Conservation (phyloP, 345 rosid genomes). For the Acer yangbiense region DNA sequence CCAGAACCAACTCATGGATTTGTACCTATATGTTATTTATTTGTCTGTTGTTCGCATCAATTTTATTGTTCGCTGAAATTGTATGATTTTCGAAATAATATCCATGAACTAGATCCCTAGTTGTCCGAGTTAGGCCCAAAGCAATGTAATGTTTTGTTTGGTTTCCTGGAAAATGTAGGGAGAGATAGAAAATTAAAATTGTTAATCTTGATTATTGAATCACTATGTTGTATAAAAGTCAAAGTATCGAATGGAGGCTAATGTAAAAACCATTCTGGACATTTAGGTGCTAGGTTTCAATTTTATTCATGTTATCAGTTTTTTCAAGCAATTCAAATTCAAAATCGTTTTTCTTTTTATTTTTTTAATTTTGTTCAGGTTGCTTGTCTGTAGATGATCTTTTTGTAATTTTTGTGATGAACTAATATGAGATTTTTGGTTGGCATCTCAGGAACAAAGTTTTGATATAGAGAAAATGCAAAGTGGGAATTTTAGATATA, state of each 20-base stretch:
- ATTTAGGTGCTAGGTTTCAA: neutral
- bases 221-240: neutral
- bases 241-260: neutral
- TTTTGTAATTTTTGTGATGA: neutral
- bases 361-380: neutral
- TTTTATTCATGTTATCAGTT: neutral
- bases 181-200: neutral
- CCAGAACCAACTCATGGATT: neutral
- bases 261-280: neutral
- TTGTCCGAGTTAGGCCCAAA: neutral
- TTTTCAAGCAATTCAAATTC: neutral
- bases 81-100: neutral
- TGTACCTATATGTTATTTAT: neutral
- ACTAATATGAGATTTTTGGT: slow-evolving; percentile 16
- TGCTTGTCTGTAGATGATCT: neutral
- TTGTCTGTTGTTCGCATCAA: neutral
- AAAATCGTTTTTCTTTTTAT: neutral
- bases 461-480: slow-evolving; percentile 59
- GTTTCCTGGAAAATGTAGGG: neutral
- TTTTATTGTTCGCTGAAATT: neutral
- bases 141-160: neutral
- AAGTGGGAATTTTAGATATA: slow-evolving; percentile 25
- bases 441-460: slow-evolving; percentile 78
- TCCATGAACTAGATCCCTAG: slow-evolving; percentile 1
- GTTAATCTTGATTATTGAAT: neutral